Percentiles rank a stretch among this genome's conserved stretches.
Conservation (phyloP, 345 rosid genomes). For the Cardamine chenopodiifolia region DNA sequence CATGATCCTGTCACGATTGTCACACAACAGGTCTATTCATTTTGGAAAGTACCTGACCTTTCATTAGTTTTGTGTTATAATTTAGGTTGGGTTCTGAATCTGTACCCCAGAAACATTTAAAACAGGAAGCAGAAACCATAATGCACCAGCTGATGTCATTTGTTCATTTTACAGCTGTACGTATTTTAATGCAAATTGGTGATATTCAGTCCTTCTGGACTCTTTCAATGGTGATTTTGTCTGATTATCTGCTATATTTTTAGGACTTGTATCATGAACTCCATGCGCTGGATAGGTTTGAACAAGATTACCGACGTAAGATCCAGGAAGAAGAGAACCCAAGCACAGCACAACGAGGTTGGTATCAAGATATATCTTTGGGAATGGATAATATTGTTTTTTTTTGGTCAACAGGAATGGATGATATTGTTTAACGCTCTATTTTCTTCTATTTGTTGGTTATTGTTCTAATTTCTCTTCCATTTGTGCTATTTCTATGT, state of each 20-base stretch:
- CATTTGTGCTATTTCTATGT: constrained; percentile 17
- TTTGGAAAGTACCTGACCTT: constrained; percentile 21
- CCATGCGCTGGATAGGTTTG: constrained; percentile 96
- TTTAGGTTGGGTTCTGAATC: constrained; percentile 83
- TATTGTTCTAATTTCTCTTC: background rate
- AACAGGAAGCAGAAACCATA: constrained; percentile 71
- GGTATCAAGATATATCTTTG: constrained; percentile 1
- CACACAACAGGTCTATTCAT: constrained; percentile 22
- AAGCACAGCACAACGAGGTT: constrained; percentile 78
- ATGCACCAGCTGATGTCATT: constrained; percentile 75
- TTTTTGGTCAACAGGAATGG: background rate
- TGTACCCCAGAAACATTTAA: constrained; percentile 68
- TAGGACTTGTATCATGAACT: constrained; percentile 97
- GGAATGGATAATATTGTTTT: constrained; percentile 2
- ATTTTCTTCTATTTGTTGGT: constrained; percentile 14
- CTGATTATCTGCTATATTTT: constrained; percentile 23
- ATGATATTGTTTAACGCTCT: background rate
- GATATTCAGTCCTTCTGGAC: constrained; percentile 10
- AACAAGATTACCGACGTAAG: constrained; percentile 95
- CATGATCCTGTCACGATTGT: constrained; percentile 33
- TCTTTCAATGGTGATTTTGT: background rate
- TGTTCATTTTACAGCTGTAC: constrained; percentile 90
- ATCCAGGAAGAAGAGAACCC: constrained; percentile 87
- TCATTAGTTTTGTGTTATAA: constrained; percentile 36
- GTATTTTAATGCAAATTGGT: constrained; percentile 43